A percentile compares a stretch with the other conserved stretches of the same genome.
Conservation (phyloP, 805 yeast genomes). For the Metschnikowia koreensis region DNA sequence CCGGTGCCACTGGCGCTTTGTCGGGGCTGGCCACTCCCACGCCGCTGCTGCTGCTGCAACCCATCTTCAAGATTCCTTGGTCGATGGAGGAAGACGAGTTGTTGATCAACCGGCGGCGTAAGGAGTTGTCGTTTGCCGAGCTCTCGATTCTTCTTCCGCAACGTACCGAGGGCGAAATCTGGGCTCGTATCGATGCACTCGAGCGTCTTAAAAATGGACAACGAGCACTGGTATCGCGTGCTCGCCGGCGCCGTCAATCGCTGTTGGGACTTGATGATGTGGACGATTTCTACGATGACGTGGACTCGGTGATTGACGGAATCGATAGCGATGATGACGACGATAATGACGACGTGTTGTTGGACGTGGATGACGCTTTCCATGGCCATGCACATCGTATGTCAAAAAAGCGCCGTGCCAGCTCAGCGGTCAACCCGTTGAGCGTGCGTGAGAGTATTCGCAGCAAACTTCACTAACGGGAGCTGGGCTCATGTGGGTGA, state of each 20-base stretch:
- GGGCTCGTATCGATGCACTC: slow-evolving; percentile 51
- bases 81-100: slow-evolving; percentile 72
- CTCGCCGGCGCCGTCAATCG: slow-evolving; percentile 35
- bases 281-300: slow-evolving; percentile 42
- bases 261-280: slow-evolving; percentile 43
- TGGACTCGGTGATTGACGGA: slow-evolving; percentile 40
- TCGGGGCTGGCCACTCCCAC: slow-evolving; percentile 10
- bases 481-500: slow-evolving; percentile 6
- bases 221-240: slow-evolving; percentile 19
- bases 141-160: slow-evolving; percentile 68
- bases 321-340: slow-evolving; percentile 35
- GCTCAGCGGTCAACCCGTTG: slow-evolving; percentile 44
- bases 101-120: slow-evolving; percentile 48
- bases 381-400: slow-evolving; percentile 18
- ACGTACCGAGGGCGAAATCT: slow-evolving; percentile 73
- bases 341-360: slow-evolving; percentile 26
- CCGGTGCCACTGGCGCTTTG: neutral
- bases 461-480: slow-evolving; percentile 11
- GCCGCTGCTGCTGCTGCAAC: slow-evolving; percentile 13
- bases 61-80: slow-evolving; percentile 43
- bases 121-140: slow-evolving; percentile 69
- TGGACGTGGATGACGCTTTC: slow-evolving; percentile 37
- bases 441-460: slow-evolving; percentile 18
- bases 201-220: slow-evolving; percentile 22
- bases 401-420: slow-evolving; percentile 34